These are phyloP conservation scores for Phialophora chinensis DNA, from an alignment of 2,329 filamentous ascomycete genomes.

Conservation along the genomic window DNA sequence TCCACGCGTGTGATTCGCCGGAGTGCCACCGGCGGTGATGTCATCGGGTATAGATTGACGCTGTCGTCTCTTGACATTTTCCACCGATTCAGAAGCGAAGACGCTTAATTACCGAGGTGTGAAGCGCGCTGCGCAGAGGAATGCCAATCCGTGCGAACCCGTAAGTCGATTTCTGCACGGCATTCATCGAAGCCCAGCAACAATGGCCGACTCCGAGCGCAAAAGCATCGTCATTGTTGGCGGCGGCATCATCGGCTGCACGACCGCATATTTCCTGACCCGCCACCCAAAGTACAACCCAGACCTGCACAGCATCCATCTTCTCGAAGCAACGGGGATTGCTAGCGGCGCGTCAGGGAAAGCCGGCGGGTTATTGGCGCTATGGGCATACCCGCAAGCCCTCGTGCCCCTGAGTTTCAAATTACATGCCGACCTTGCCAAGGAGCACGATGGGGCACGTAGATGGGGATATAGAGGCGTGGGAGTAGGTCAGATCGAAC, in stretches of 20 bases:
- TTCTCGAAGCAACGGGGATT: constrained; percentile 84
- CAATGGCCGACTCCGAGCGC: constrained; percentile 28
- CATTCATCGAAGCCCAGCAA: neutral
- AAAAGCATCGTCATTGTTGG: constrained; percentile 56
- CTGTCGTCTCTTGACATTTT: neutral
- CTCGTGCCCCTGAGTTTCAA: constrained; percentile 86
- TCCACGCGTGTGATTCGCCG: neutral
- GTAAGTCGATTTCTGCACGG: neutral
- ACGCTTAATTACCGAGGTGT: neutral
- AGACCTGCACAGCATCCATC: constrained; percentile 75
- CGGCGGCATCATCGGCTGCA: constrained; percentile 90
- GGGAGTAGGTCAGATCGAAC: constrained; percentile 71
- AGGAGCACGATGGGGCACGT: constrained; percentile 76
- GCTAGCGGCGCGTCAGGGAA: constrained; percentile 94
- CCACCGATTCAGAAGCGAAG: neutral
- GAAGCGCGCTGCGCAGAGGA: neutral
- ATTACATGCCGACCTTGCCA: constrained; percentile 82
- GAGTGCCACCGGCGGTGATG: neutral
- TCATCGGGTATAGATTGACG: neutral
- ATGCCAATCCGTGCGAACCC: neutral
- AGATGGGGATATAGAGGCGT: constrained; percentile 87
- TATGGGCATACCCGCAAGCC: constrained; percentile 87
- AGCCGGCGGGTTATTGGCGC: constrained; percentile 84
- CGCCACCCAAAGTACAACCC: constrained; percentile 82
- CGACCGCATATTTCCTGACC: constrained; percentile 88